phyloP scores from a whole-genome alignment of 192 early-diverging fungal genomes.

The Coemansia sp. region DNA sequence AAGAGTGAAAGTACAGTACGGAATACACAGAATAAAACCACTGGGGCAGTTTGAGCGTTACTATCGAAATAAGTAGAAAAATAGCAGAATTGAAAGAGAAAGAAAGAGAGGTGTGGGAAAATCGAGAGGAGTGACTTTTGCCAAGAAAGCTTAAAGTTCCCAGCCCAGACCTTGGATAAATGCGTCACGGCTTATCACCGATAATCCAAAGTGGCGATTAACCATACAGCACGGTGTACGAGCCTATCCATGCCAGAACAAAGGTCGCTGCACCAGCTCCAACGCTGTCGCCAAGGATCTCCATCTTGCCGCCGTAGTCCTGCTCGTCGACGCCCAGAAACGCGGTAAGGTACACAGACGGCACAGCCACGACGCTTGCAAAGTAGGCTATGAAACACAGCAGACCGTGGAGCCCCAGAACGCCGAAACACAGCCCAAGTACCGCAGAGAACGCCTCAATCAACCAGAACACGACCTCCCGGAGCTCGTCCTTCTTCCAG shows the following conservation, averaged over 20 bases:
- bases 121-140: neutral
- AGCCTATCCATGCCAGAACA: constrained; percentile 35
- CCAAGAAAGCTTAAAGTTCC: too few species aligned
- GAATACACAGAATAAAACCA: neutral
- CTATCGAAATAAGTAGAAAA: constrained; percentile 3
- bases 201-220: neutral
- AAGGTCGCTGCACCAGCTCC: constrained; percentile 42
- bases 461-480: constrained; percentile 43
- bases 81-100: neutral
- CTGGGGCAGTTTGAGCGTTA: neutral
- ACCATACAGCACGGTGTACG: constrained; percentile 24
- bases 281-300: constrained; percentile 46
- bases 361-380: constrained; percentile 26
- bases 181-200: too few species aligned
- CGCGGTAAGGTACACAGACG: constrained; percentile 38
- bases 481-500: constrained; percentile 51
- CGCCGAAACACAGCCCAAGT: constrained; percentile 27
- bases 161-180: too few species aligned
- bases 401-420: constrained; percentile 31
- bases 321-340: constrained; percentile 44
- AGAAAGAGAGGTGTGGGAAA: constrained; percentile 5
- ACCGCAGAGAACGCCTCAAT: constrained; percentile 26
- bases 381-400: constrained; percentile 34
- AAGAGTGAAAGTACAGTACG: constrained; percentile 1
- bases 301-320: constrained; percentile 54